phyloP scores from a whole-genome alignment of 1,284 basidiomycete species.

The Thecaphora frezii region DNA sequence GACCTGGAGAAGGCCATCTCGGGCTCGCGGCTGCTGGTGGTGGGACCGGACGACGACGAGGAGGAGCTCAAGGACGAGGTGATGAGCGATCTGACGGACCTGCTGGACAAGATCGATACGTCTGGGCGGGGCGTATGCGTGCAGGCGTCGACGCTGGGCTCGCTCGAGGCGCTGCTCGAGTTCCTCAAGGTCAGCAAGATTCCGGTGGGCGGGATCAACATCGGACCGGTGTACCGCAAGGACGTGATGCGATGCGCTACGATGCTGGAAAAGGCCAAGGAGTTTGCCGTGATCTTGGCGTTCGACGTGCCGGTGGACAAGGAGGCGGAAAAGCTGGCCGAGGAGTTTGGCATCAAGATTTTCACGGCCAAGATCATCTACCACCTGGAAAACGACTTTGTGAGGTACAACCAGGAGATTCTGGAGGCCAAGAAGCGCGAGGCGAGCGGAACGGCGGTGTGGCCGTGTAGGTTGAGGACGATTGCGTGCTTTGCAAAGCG shows the following conservation, averaged over 20 bases:
- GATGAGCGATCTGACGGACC: slow-evolving; percentile 90
- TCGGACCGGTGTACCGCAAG: slow-evolving; percentile 95
- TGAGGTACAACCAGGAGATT: slow-evolving; percentile 90
- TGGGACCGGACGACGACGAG: slow-evolving; percentile 91
- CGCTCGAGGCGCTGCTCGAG: slow-evolving; percentile 92
- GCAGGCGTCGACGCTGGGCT: slow-evolving; percentile 95
- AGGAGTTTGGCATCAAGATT: slow-evolving; percentile 87
- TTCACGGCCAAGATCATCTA: slow-evolving; percentile 99
- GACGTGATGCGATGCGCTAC: slow-evolving; percentile 89
- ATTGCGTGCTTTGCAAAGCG: slow-evolving; percentile 93
- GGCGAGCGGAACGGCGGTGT: slow-evolving; percentile 90
- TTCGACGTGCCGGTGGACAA: slow-evolving; percentile 92
- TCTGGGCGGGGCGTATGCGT: slow-evolving; percentile 94
- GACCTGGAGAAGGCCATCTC: slow-evolving; percentile 99
- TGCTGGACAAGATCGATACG: slow-evolving; percentile 90
- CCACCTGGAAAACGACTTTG: slow-evolving; percentile 96
- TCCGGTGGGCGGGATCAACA: slow-evolving; percentile 83
- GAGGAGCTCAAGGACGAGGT: slow-evolving; percentile 91
- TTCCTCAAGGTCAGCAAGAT: slow-evolving; percentile 96
- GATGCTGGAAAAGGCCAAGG: slow-evolving; percentile 95
- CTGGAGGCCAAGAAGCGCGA: slow-evolving; percentile 87
- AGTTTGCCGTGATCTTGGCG: slow-evolving; percentile 90
- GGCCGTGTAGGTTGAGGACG: slow-evolving; percentile 91
- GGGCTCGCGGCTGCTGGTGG: slow-evolving; percentile 88
- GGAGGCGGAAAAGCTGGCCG: slow-evolving; percentile 86